Conservation (phyloP, 306 rosid genomes). For the Carpinus viminea region DNA sequence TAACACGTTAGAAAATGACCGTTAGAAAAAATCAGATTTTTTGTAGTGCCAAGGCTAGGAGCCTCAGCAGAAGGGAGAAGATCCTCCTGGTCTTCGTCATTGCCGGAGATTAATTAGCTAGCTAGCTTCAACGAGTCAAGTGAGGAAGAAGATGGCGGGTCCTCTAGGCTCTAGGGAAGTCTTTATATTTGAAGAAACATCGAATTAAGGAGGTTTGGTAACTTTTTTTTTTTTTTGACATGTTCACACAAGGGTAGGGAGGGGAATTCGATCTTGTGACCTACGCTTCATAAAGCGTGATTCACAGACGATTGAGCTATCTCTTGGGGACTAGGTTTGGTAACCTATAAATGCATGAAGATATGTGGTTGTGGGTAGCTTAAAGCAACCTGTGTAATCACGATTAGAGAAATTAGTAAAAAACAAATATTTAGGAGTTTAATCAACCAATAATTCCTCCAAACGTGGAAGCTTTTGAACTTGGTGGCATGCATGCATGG, state of each 20-base stretch:
- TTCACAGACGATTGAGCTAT: too few species aligned
- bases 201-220: slow-evolving; percentile 2
- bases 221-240: too few species aligned
- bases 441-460: background rate
- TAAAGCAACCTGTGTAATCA: background rate
- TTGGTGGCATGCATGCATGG: too few species aligned
- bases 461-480: background rate
- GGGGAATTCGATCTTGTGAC: too few species aligned
- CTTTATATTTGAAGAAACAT: background rate
- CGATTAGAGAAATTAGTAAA: background rate
- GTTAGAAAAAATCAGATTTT: too few species aligned
- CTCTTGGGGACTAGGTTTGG: too few species aligned
- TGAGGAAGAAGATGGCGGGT: background rate
- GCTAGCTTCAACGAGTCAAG: background rate
- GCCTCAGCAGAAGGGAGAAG: slow-evolving; percentile 33
- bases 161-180: background rate
- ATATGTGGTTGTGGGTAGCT: too few species aligned
- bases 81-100: slow-evolving; percentile 31
- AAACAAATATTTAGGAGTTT: background rate
- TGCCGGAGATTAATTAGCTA: background rate
- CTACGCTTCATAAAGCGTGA: too few species aligned
- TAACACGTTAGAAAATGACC: too few species aligned
- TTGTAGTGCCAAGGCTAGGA: too few species aligned
- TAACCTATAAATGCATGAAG: slow-evolving; percentile 19
- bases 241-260: too few species aligned